These are phyloP conservation scores for slime mould (Dictyostelium discoideum) DNA, from an alignment of 78 protist species.

Conservation along the genomic window DNA sequence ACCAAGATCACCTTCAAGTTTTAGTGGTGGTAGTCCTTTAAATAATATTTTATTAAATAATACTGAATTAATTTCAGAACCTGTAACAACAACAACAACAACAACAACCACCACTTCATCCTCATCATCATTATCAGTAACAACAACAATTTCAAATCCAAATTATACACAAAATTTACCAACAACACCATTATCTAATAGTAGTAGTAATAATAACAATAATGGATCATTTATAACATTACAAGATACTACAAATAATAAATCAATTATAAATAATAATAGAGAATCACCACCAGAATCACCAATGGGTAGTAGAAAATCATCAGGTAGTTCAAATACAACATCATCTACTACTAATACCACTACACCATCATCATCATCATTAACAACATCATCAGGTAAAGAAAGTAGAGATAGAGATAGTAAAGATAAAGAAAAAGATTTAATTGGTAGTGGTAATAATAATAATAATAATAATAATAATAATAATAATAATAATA, in stretches of 20 bases:
- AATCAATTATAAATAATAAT: background rate
- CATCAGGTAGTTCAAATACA: background rate
- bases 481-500: too few species aligned
- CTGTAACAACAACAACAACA: background rate
- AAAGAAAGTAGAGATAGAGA: background rate
- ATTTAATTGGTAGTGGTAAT: background rate
- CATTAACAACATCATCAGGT: conserved; percentile 5
- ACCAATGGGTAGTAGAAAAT: conserved; percentile 32
- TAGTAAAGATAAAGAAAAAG: background rate
- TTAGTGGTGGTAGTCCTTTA: background rate
- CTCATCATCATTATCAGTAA: background rate
- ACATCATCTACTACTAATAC: conserved; percentile 1
- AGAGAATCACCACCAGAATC: conserved; percentile 55
- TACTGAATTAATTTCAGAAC: conserved; percentile 35
- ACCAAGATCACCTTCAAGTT: conserved; percentile 58
- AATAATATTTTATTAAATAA: conserved; percentile 16
- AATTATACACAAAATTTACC: background rate
- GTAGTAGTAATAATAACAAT: background rate
- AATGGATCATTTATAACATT: conserved; percentile 19
- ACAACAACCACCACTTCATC: background rate
- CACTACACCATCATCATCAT: too few species aligned
- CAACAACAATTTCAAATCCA: background rate
- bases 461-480: too few species aligned
- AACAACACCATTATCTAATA: background rate
- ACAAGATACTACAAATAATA: background rate